phyloP scores from a whole-genome alignment of 2,329 filamentous ascomycete genomes.

The Scolecobasidium constrictum region DNA sequence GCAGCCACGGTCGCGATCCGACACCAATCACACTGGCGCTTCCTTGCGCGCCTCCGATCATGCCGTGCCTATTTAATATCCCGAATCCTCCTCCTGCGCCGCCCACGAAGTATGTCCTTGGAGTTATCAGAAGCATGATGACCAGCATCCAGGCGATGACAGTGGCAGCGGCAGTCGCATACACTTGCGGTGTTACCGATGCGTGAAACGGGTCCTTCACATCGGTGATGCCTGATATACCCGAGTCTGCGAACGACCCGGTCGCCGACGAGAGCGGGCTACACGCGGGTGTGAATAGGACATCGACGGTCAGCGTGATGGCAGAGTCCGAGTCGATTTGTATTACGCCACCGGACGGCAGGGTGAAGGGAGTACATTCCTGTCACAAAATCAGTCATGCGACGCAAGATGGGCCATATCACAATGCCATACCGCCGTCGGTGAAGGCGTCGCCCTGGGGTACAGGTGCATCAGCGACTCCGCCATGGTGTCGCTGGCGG shows the following conservation, averaged over 20 bases:
- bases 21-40: slow-evolving; percentile 62
- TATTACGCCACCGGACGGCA: slow-evolving; percentile 48
- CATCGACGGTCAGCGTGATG: slow-evolving; percentile 48
- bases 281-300: slow-evolving; percentile 50
- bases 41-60: slow-evolving; percentile 65
- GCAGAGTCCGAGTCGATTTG: slow-evolving; percentile 42
- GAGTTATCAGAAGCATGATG: slow-evolving; percentile 87
- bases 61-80: slow-evolving; percentile 68
- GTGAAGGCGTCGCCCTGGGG: too few relatives aligned
- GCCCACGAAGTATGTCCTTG: slow-evolving; percentile 84
- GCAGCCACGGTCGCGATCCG: slow-evolving; percentile 85
- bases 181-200: slow-evolving; percentile 84
- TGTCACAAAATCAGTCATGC: slow-evolving; percentile 17
- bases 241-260: slow-evolving; percentile 20
- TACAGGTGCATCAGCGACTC: too few relatives aligned
- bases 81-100: slow-evolving; percentile 56
- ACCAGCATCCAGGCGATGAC: slow-evolving; percentile 86
- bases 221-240: slow-evolving; percentile 46
- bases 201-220: slow-evolving; percentile 84
- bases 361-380: slow-evolving; percentile 51
- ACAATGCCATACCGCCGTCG: too few relatives aligned
- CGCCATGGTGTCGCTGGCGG: too few relatives aligned
- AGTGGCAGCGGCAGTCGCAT: slow-evolving; percentile 83
- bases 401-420: too few relatives aligned
- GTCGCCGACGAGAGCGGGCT: slow-evolving; percentile 29